Evolutionary conservation across 805 yeast species (phyloP), one percentile per base, ranked within the genome.

Genomic region (Wickerhamiella siamensis): DNA sequence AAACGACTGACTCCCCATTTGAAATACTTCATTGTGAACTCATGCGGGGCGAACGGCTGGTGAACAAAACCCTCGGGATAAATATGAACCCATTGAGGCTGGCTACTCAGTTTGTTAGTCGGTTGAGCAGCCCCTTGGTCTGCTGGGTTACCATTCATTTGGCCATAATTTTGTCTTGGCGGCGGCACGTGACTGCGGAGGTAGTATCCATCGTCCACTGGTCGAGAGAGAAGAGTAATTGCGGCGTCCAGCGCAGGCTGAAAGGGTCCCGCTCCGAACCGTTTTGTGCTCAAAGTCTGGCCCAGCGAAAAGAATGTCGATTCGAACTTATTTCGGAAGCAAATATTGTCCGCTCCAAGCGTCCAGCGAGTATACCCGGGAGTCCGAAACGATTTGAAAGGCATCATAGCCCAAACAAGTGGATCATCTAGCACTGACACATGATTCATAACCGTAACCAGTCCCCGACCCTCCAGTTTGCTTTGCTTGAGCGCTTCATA

Each of bases 31-130:
- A 91, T 83, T 3, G 96, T 84, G 50, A 83, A 81, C 39, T 71
- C 67, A 56, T 74, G 76, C 0, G 95, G 95, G 29, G 79, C 77
- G 46, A 77, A 70, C 2, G 64, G 61, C 58, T 91, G 98, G 41
- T 88, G 71, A 4, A 88, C 97, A 57, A 79, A 83, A 0, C 94
- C 95, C 59, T 88, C 98, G 0, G 98, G 98, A 60, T 83, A 88
- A 3, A 86, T 75, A 57, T 88, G 97, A 44, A 91, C 74, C 97
- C 97, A 88, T 16, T 50, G 43, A 31, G 60, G 51, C 4, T 26
- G 21, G 9, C 42, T 31, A 8, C n/a, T n/a, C n/a, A n/a, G n/a
- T n/a, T n/a, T n/a, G n/a, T n/a, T n/a, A n/a, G n/a, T n/a, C 33
- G 39, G n/a, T 32, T 21, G 14, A n/a, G 21, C n/a, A n/a, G n/a